Evolutionary conservation across 2,329 filamentous ascomycete genomes (phyloP).

Genomic region (Dactylonectria macrodidyma): DNA sequence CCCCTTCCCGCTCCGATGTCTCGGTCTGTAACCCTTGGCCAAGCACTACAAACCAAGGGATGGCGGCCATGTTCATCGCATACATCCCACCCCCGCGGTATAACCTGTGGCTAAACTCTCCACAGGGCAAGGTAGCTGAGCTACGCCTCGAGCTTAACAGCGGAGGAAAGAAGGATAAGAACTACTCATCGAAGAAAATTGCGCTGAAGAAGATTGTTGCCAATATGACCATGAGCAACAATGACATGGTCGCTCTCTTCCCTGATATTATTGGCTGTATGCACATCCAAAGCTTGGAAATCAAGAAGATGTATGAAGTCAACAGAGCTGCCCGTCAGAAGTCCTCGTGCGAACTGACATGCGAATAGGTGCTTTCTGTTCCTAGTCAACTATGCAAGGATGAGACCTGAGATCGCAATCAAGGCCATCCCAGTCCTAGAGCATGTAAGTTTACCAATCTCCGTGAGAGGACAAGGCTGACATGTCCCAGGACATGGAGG

Average conservation of each 20-base stretch:
- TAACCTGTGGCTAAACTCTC: slow-evolving; percentile 67
- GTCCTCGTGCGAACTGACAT: slow-evolving; percentile 27
- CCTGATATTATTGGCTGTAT: slow-evolving; percentile 97
- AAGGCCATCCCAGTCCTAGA: slow-evolving; percentile 92
- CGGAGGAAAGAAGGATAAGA: slow-evolving; percentile 98
- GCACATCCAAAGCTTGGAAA: slow-evolving; percentile 93
- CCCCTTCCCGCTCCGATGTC: slow-evolving; percentile 30
- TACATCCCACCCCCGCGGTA: slow-evolving; percentile 64
- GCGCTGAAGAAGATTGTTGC: slow-evolving; percentile 99
- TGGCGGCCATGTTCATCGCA: slow-evolving; percentile 66
- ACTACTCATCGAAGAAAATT: slow-evolving; percentile 94
- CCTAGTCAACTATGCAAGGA: slow-evolving; percentile 95
- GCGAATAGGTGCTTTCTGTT: slow-evolving; percentile 91
- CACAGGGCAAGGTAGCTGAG: slow-evolving; percentile 98
- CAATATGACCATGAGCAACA: slow-evolving; percentile 99
- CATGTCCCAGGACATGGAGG: slow-evolving; percentile 85
- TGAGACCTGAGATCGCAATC: slow-evolving; percentile 93
- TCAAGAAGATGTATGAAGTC: slow-evolving; percentile 94
- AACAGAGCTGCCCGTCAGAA: background rate
- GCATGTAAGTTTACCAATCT: slow-evolving; percentile 67
- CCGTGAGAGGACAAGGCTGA: slow-evolving; percentile 30
- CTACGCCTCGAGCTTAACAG: slow-evolving; percentile 93
- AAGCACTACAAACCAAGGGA: slow-evolving; percentile 29
- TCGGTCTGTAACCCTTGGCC: slow-evolving; percentile 18
- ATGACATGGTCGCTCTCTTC: slow-evolving; percentile 98